Evolutionary conservation across 371 early-diverging fungal species (phyloP).

Genomic region (Mortierella polycephala): DNA sequence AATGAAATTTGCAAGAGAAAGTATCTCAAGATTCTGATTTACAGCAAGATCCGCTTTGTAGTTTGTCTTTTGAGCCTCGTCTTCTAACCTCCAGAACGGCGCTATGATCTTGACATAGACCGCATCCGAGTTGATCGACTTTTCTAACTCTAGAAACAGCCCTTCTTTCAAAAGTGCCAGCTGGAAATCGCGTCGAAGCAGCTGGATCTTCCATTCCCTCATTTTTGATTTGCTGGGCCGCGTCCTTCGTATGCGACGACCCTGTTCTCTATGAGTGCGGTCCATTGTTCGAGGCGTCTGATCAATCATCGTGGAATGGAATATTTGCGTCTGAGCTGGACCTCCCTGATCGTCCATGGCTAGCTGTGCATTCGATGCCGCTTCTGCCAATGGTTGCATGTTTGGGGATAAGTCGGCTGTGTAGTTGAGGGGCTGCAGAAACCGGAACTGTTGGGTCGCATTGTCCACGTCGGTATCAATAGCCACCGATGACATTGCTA

Average conservation of each 20-base stretch:
- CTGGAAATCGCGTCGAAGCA: slow-evolving; percentile 46
- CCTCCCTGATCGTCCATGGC: neutral
- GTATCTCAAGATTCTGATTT: neutral
- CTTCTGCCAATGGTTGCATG: slow-evolving; percentile 1
- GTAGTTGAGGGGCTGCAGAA: slow-evolving; percentile 21
- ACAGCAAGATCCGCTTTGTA: slow-evolving; percentile 46
- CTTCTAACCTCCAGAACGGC: slow-evolving; percentile 57
- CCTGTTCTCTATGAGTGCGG: too few species aligned
- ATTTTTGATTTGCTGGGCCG: slow-evolving; percentile 28
- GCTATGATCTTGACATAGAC: slow-evolving; percentile 60
- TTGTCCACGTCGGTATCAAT: neutral
- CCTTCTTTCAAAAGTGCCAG: slow-evolving; percentile 53
- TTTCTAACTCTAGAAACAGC: slow-evolving; percentile 58
- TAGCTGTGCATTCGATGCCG: neutral
- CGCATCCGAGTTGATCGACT: slow-evolving; percentile 41
- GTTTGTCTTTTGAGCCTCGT: slow-evolving; percentile 55
- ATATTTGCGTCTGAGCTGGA: too few species aligned
- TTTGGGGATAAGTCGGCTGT: slow-evolving; percentile 28
- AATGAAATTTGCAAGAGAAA: neutral
- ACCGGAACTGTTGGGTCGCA: neutral
- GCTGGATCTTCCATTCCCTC: slow-evolving; percentile 36
- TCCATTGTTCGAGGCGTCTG: too few species aligned
- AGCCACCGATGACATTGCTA: slow-evolving; percentile 2
- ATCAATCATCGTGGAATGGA: neutral
- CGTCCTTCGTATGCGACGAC: neutral